A percentile compares a stretch with the other conserved stretches of the same genome.
These are phyloP conservation scores for Spiraea crenata DNA, from an alignment of 331 rosid genomes.

Conservation along the genomic window DNA sequence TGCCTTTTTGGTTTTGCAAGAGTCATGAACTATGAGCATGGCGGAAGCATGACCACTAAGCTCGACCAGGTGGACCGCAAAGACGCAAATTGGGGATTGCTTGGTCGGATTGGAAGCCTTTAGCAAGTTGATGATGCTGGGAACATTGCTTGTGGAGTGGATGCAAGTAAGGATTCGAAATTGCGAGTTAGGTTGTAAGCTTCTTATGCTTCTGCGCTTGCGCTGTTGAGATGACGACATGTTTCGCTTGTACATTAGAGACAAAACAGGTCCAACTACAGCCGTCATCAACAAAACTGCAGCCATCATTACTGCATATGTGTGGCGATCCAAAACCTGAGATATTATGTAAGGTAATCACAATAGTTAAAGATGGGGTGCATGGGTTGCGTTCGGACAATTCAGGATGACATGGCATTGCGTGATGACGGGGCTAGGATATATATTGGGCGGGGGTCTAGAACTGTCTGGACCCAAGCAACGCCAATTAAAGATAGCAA, in stretches of 20 bases:
- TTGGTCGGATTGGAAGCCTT: conserved; percentile 32
- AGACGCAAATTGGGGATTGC: conserved; percentile 24
- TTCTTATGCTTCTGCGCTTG: conserved; percentile 28
- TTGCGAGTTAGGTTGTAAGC: conserved; percentile 27
- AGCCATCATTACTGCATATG: conserved; percentile 46
- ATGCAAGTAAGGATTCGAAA: conserved; percentile 36
- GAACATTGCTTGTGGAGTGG: conserved; percentile 32
- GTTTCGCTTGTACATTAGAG: conserved; percentile 17
- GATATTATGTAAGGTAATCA: background rate
- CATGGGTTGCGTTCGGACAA: too few species aligned
- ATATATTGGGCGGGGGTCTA: too few species aligned
- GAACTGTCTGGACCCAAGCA: too few species aligned
- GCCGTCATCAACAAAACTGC: conserved; percentile 54
- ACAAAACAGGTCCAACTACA: conserved; percentile 43
- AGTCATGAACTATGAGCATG: conserved; percentile 42
- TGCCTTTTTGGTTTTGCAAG: background rate
- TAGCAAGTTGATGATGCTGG: conserved; percentile 29
- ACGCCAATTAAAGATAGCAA: too few species aligned
- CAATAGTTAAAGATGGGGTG: too few species aligned
- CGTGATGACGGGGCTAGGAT: too few species aligned
- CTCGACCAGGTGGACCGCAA: conserved; percentile 41
- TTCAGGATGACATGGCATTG: too few species aligned
- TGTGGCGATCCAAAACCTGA: conserved; percentile 43
- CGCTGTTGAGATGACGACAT: conserved; percentile 13
- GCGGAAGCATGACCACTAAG: conserved; percentile 33